phyloP scores from a whole-genome alignment of 2,329 filamentous ascomycete genomes.

The Penicillium verrucosum region DNA sequence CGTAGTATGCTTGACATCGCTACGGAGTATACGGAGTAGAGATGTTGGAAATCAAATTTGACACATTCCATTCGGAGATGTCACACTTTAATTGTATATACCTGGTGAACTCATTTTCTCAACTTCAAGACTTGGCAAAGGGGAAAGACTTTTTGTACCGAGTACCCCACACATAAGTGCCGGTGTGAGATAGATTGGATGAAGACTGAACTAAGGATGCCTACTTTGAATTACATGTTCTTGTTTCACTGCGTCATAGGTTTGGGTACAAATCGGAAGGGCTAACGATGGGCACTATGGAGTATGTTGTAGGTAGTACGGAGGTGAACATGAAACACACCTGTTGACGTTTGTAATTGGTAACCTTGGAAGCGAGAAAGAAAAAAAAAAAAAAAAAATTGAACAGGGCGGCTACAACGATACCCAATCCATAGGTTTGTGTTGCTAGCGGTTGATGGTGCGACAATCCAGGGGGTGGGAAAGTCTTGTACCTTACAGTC shows the following conservation, averaged over 20 bases:
- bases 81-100: background rate
- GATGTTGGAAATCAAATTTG: background rate
- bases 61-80: background rate
- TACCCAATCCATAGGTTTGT: constrained; percentile 15
- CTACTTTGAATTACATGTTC: background rate
- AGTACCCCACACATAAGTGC: background rate
- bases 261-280: constrained; percentile 12
- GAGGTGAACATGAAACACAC: background rate
- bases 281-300: background rate
- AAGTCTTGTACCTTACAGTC: constrained; percentile 12
- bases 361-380: constrained; percentile 9
- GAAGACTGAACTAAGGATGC: background rate
- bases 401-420: constrained; percentile 1
- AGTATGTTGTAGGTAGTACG: background rate
- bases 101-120: background rate
- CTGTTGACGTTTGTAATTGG: constrained; percentile 11
- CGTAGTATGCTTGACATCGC: background rate
- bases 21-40: background rate
- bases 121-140: background rate
- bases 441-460: constrained; percentile 16
- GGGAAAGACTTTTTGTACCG: background rate
- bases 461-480: constrained; percentile 16
- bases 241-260: constrained; percentile 10
- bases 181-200: background rate
- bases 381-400: background rate